Conservation (phyloP, 129 eudicot species). For the Dittrichia graveolens region DNA sequence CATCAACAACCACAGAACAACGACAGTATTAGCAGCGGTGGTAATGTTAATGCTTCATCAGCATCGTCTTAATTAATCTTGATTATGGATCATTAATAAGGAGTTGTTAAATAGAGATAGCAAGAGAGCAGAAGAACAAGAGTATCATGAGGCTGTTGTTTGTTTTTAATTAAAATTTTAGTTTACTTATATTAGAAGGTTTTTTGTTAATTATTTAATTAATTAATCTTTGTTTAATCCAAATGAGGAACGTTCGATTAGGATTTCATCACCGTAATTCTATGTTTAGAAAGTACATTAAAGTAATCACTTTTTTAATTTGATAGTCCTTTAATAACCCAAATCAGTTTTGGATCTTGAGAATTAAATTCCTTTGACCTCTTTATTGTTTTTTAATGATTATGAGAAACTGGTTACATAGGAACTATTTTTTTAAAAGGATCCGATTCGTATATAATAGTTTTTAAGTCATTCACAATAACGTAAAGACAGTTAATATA, state of each 20-base stretch:
- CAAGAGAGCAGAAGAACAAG: conserved; percentile 34
- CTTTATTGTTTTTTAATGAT: conserved; percentile 1
- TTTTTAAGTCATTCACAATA: no score
- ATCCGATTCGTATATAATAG: no score
- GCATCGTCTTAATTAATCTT: conserved; percentile 56
- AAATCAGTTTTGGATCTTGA: conserved; percentile 31
- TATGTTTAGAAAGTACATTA: conserved; percentile 29
- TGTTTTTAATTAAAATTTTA: conserved; percentile 27
- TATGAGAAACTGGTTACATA: background rate
- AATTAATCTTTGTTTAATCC: conserved; percentile 33
- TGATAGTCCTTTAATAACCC: conserved; percentile 16
- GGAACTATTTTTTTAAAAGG: no score
- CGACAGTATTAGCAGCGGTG: conserved; percentile 36
- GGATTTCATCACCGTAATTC: conserved; percentile 24
- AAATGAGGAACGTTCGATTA: conserved; percentile 34
- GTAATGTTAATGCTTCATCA: conserved; percentile 63
- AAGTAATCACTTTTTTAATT: conserved; percentile 22
- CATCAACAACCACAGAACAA: conserved; percentile 32
- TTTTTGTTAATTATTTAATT: conserved; percentile 37
- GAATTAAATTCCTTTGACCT: conserved; percentile 1
- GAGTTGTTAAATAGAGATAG: conserved; percentile 40
- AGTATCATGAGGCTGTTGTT: conserved; percentile 32
- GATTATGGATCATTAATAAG: conserved; percentile 34
- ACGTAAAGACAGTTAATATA: no score
- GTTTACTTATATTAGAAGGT: conserved; percentile 30